Base-by-base conservation (phyloP, 768 basidiomycete genomes). In the Glaciozyma martinii region DNA sequence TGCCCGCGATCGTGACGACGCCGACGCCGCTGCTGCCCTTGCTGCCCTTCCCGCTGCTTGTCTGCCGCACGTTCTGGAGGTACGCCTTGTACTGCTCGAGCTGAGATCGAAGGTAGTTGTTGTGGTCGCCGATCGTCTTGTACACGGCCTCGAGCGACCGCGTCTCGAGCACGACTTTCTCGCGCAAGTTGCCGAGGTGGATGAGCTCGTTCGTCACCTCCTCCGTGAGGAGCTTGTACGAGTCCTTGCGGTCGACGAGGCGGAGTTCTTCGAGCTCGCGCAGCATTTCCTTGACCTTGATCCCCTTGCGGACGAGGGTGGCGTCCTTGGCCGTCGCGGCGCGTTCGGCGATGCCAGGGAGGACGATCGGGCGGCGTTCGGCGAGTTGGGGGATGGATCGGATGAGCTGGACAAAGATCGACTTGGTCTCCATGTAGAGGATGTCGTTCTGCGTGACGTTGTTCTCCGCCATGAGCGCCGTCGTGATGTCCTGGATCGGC, bases 31-130 rank as follows among this genome's bases (percentile, higher is more conserved):
- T 89, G 33, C 86, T 85, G 40, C 90, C 89, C 78, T 90, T 93
- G 30, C 66, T 72, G 70, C 92, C 90, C 76, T 90, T 91, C 58
- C 37, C 37, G 37, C 37, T 40, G 27, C 85, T 82, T 54, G 90
- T 93, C 64, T 92, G 80, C 23, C 95, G 87, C 32, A 98, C 95
- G 75, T 99, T 99, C 80, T 94, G 91, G 21, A 99, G 81, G 77
- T 99, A 99, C 15, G 93, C 92, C 80, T 99, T 99, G 84, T 99
- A 99, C 80, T 97, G 93, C 77, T 99, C 95, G 69, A 99, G 83
- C 78, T 99, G 95, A 37, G 85, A 85, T 55, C 94, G 83, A 77
- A 99, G 81, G 77, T 98, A 99, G 76, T 90, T 90, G 80, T 99
- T 99, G 80, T 99, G 95, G 76, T 98, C 95, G 76, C 92, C 87